phyloP scores from a whole-genome alignment of 805 yeast species.

The Maudiozyma bulderi region DNA sequence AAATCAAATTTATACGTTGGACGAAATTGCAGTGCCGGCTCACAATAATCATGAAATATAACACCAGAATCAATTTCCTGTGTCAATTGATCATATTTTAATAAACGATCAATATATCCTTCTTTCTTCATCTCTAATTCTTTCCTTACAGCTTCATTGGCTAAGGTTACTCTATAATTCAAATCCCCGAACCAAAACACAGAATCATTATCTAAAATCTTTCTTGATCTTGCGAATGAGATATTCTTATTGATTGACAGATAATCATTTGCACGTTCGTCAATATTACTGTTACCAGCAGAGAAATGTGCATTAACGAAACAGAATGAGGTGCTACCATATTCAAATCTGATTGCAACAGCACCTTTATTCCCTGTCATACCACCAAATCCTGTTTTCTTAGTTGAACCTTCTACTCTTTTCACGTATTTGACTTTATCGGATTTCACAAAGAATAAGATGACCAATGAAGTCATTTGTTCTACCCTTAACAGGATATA shows the following conservation, averaged over 20 bases:
- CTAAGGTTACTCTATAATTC: conserved; percentile 66
- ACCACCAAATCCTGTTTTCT: conserved; percentile 93
- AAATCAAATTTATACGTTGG: conserved; percentile 94
- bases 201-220: conserved; percentile 73
- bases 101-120: conserved; percentile 33
- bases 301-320: conserved; percentile 89
- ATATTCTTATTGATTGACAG: conserved; percentile 65
- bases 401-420: conserved; percentile 80
- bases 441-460: conserved; percentile 52
- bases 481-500: conserved; percentile 62
- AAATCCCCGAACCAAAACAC: conserved; percentile 93
- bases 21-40: conserved; percentile 61
- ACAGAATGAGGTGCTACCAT: conserved; percentile 71
- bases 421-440: conserved; percentile 44
- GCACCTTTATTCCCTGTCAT: conserved; percentile 97
- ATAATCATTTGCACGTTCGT: conserved; percentile 81
- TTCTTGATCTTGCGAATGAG: conserved; percentile 65
- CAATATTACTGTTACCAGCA: conserved; percentile 74
- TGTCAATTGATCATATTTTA: conserved; percentile 70
- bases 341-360: conserved; percentile 80
- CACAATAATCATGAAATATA: conserved; percentile 68
- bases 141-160: conserved; percentile 63
- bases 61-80: conserved; percentile 61
- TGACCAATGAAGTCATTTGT: conserved; percentile 61
- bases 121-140: conserved; percentile 40